Conservation (phyloP, 139 green algal species). For the Eudorina sp. region DNA sequence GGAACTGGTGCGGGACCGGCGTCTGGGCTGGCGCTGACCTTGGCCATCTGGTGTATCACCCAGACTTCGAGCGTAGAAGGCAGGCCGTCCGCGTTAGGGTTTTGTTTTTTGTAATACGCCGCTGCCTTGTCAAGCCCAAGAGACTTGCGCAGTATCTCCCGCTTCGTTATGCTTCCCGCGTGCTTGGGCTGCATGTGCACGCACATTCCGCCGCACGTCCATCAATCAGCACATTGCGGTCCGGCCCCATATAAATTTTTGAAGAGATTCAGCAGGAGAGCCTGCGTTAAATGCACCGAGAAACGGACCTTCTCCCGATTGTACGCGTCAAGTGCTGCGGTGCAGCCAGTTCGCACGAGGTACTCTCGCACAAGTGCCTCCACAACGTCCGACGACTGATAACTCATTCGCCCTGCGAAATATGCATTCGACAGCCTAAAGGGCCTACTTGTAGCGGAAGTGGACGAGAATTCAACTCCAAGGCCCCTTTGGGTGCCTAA, state of each 20-base stretch:
- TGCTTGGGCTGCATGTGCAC: constrained; percentile 23
- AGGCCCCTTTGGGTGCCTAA: no score
- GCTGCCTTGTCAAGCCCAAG: constrained; percentile 41
- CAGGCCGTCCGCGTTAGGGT: not conserved
- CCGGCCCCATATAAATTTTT: not conserved
- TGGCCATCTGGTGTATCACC: constrained; percentile 36
- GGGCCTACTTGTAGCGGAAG: no score
- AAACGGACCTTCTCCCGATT: constrained; percentile 35
- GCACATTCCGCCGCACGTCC: not conserved
- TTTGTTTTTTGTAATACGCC: constrained; percentile 21
- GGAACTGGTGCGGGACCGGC: not conserved
- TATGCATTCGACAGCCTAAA: not conserved
- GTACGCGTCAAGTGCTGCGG: not conserved
- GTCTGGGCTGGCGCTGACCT: not conserved
- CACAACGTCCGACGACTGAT: not conserved
- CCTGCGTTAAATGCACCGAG: not conserved
- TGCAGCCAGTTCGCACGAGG: constrained; percentile 18
- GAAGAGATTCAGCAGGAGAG: not conserved
- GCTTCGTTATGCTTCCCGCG: constrained; percentile 31
- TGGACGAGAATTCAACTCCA: no score
- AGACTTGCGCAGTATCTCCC: constrained; percentile 22
- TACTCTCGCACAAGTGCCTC: constrained; percentile 39
- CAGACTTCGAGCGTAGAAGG: constrained; percentile 36
- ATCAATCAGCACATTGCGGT: not conserved
- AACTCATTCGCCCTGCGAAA: not conserved